These are phyloP conservation scores for Rhizoctonia solani DNA, from an alignment of 1,284 basidiomycete species.

Conservation along the genomic window DNA sequence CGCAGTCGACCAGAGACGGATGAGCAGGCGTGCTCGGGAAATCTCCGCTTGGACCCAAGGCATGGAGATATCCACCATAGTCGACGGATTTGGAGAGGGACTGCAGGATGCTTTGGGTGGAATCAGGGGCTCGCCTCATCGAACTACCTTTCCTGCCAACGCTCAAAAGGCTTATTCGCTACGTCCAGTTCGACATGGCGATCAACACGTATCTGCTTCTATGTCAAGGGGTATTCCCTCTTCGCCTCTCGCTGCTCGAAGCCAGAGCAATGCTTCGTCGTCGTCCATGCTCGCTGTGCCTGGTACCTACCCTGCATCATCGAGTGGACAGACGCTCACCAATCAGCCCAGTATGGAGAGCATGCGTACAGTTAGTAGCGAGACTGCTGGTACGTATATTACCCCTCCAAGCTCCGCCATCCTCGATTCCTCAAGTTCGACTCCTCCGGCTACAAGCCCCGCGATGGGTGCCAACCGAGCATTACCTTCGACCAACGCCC, in stretches of 20 bases:
- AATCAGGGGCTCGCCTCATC: background rate
- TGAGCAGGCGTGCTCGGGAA: conserved; percentile 21
- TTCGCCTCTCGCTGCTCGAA: conserved; percentile 9
- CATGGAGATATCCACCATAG: conserved; percentile 9
- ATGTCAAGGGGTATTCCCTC: too few species aligned
- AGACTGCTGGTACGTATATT: conserved; percentile 23
- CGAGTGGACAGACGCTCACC: background rate
- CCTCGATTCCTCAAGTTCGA: conserved; percentile 16
- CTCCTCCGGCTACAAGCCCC: background rate
- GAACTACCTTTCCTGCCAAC: background rate
- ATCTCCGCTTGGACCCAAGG: conserved; percentile 16
- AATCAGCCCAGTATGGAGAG: conserved; percentile 22
- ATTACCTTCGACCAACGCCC: background rate
- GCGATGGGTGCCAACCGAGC: background rate
- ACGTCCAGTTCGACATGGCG: background rate
- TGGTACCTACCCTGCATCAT: background rate
- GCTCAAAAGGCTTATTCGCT: background rate
- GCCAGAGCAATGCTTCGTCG: conserved; percentile 7
- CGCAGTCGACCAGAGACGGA: conserved; percentile 14
- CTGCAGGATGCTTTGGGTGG: conserved; percentile 17
- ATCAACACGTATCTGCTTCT: too few species aligned
- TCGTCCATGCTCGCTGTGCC: conserved; percentile 26
- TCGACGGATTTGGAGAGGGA: conserved; percentile 23
- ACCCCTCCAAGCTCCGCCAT: conserved; percentile 21
- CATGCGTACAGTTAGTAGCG: conserved; percentile 29